phyloP scores from a whole-genome alignment of 805 yeast species.

The Ogataea nakhonphanomensis region DNA sequence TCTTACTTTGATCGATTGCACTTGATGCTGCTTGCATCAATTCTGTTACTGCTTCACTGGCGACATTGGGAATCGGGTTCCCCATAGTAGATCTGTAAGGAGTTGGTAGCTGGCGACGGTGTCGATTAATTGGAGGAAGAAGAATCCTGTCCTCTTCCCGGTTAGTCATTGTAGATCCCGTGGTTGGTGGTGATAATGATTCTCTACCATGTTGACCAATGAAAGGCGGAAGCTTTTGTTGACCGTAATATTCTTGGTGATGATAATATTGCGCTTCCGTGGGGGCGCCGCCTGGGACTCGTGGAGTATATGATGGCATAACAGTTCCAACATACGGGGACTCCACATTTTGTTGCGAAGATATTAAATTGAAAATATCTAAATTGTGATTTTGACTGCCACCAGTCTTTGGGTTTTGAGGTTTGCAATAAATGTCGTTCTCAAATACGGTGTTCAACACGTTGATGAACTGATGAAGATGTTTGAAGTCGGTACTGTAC shows the following conservation, averaged over 20 bases:
- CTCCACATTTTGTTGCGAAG: slow-evolving; percentile 16
- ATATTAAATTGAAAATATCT: slow-evolving; percentile 19
- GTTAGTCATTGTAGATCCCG: slow-evolving; percentile 1
- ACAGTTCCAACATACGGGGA: slow-evolving; percentile 9
- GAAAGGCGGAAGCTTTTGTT: slow-evolving; percentile 13
- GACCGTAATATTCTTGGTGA: slow-evolving; percentile 17
- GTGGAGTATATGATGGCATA: neutral
- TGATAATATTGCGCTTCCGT: slow-evolving; percentile 16
- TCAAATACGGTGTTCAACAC: slow-evolving; percentile 17
- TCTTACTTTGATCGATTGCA: slow-evolving; percentile 13
- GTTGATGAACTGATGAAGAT: slow-evolving; percentile 13
- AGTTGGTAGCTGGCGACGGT: slow-evolving; percentile 19
- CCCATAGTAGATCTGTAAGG: slow-evolving; percentile 10
- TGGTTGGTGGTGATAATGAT: slow-evolving; percentile 9
- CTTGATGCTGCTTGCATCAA: slow-evolving; percentile 24
- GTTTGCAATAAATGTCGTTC: slow-evolving; percentile 19
- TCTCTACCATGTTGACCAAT: slow-evolving; percentile 3
- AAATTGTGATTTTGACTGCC: slow-evolving; percentile 9
- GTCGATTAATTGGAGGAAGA: slow-evolving; percentile 22
- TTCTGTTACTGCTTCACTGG: slow-evolving; percentile 21
- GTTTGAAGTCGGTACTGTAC: slow-evolving; percentile 15
- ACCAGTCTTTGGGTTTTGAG: slow-evolving; percentile 8
- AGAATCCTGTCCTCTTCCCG: slow-evolving; percentile 15
- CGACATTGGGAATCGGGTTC: slow-evolving; percentile 4
- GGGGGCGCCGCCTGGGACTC: slow-evolving; percentile 1